phyloP scores from a whole-genome alignment of 2,329 filamentous ascomycete species.

The Aspergillus sp. region DNA sequence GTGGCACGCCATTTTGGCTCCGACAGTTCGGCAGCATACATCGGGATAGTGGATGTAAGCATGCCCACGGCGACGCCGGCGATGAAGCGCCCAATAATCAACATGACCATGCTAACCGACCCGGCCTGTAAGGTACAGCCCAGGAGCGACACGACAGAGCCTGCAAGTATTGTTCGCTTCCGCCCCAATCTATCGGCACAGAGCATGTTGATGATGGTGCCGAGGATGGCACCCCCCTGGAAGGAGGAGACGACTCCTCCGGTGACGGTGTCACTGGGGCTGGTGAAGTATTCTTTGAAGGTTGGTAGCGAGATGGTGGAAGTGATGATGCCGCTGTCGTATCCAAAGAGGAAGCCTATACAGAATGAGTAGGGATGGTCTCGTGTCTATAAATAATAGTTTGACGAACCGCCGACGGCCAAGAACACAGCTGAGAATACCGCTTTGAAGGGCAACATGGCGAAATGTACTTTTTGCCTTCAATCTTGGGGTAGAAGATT shows the following conservation, averaged over 20 bases:
- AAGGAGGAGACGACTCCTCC: constrained; percentile 40
- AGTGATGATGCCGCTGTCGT: constrained; percentile 32
- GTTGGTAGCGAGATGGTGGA: constrained; percentile 29
- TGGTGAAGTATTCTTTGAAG: constrained; percentile 26
- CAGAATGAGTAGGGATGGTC: not conserved
- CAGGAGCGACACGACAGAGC: not conserved
- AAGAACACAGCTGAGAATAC: constrained; percentile 19
- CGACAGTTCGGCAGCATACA: constrained; percentile 34
- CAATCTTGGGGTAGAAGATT: too few relatives aligned
- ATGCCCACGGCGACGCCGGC: constrained; percentile 27
- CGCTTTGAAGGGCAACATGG: constrained; percentile 3
- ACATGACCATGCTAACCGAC: constrained; percentile 25
- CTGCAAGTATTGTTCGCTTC: not conserved
- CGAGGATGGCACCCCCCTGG: constrained; percentile 32
- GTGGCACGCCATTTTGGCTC: constrained; percentile 30
- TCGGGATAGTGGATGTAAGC: constrained; percentile 27
- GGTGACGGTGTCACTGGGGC: constrained; percentile 17
- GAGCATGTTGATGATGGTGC: constrained; percentile 6
- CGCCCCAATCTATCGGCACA: constrained; percentile 2
- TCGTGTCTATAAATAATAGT: not conserved
- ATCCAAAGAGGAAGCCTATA: constrained; percentile 31
- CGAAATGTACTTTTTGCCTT: too few relatives aligned
- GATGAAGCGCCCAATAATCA: constrained; percentile 30
- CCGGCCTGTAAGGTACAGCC: constrained; percentile 25
- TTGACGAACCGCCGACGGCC: constrained; percentile 18